Evolutionary conservation across 73 alveolate species (phyloP), one percentile per base, ranked within the genome.

Genomic region (Tetrahymena thermophila): DNA sequence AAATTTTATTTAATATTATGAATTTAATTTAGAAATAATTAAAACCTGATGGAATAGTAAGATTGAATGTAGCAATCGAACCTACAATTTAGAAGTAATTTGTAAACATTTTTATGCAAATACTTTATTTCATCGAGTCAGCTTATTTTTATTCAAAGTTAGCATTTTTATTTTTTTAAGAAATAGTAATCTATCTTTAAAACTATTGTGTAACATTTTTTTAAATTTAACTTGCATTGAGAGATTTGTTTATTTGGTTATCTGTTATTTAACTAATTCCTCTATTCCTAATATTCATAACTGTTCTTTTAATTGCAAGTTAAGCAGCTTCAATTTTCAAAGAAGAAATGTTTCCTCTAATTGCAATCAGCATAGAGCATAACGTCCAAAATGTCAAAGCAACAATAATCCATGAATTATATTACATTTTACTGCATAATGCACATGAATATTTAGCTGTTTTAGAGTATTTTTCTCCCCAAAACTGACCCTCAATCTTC

Each of bases 371-470:
- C 56, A 94, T 93, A 31, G 96, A 94, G 11, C 84, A 83, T 0
- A 94, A 38, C 16, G 96, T 94, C 96, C 95, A 94, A 19, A 94
- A 35, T 25, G 93, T 94, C 37, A 94, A 56, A 5, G 35, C 40
- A 56, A 34, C 44, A 38, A 94, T 25, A 25, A 56, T 56, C 38
- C 55, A 85, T 55, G 38, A 28, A 55, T 94, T 94, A 23, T 55
- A 17, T 13, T 94, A 4, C 31, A 43, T 94, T 34, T 83, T 34
- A 38, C 58, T 35, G 28, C 96, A 94, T 21, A n/a, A 23, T 40
- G 93, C 94, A 37, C 96, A 94, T 21, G 94, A 35, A 94, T 94
- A 94, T 43, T 94, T 85, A 17, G 38, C 40, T 43, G 93, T 84
- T 40, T 43, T 94, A 6, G 96, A 94, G n/a, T 28, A 71, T 28